Percentiles rank a stretch among this genome's conserved stretches.
Conservation (phyloP, 2,329 filamentous ascomycete genomes). For the Zymoseptoria crescenta region DNA sequence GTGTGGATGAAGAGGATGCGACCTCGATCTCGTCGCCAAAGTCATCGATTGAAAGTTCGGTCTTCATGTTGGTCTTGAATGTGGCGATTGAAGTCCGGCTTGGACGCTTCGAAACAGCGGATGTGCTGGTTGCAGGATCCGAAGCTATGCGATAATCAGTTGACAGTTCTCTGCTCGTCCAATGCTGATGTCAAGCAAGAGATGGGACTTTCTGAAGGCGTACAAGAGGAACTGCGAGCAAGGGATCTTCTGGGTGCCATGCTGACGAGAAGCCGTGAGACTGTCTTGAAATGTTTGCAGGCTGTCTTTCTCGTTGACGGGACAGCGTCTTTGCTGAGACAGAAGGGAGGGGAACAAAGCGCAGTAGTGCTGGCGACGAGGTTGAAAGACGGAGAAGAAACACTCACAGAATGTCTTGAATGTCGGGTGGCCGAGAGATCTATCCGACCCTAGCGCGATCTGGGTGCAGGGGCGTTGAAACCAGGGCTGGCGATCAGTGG, state of each 20-base stretch:
- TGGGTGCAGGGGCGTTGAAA: background rate
- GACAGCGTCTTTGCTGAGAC: background rate
- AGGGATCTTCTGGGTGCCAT: background rate
- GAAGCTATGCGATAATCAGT: background rate
- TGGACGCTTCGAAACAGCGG: background rate
- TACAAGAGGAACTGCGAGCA: background rate
- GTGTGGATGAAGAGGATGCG: background rate
- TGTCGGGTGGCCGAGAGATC: background rate
- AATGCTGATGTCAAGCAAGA: background rate
- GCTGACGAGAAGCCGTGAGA: background rate
- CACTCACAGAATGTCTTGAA: background rate
- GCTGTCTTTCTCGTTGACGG: background rate
- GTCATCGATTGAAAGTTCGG: background rate
- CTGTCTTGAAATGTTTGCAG: background rate
- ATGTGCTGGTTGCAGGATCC: background rate
- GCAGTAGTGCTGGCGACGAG: background rate
- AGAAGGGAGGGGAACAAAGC: background rate
- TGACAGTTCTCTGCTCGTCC: background rate
- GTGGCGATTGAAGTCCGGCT: background rate
- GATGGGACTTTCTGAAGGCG: background rate
- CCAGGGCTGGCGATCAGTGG: background rate
- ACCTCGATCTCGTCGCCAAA: conserved; percentile 13
- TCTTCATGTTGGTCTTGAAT: background rate
- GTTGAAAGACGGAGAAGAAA: background rate
- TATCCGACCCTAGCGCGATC: background rate